Evolutionary conservation across 2,329 filamentous ascomycete genomes (phyloP).

Genomic region (Ophiosphaerella korrae): DNA sequence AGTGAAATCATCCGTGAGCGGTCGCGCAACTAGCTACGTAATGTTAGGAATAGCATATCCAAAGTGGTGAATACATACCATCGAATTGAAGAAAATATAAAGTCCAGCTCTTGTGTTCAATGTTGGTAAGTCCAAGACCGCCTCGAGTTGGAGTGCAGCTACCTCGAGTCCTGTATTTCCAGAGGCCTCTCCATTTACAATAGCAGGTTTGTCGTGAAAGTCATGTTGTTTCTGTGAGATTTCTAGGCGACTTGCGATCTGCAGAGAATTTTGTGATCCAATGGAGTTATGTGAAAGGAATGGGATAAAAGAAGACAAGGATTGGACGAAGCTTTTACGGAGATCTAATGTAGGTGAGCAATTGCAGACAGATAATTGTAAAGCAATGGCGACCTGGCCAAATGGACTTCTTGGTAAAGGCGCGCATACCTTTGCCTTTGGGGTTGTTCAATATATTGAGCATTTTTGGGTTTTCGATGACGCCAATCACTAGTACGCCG

Average conservation of each 20-base stretch:
- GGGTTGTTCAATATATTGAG: constrained; percentile 60
- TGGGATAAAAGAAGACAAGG: constrained; percentile 40
- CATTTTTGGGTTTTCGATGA: constrained; percentile 65
- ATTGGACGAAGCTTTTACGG: constrained; percentile 39
- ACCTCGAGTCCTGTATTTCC: constrained; percentile 48
- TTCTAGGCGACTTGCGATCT: constrained; percentile 47
- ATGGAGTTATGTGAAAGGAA: constrained; percentile 61
- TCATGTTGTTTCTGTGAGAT: constrained; percentile 48
- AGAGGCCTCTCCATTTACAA: constrained; percentile 49
- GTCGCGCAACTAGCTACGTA: constrained; percentile 75
- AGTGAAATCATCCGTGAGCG: constrained; percentile 78
- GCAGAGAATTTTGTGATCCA: constrained; percentile 58
- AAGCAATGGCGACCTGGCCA: background rate
- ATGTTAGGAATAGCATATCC: constrained; percentile 36
- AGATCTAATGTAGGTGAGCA: constrained; percentile 24
- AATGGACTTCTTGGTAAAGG: background rate
- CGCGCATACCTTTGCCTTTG: constrained; percentile 57
- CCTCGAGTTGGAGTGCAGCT: constrained; percentile 58
- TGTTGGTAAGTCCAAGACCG: constrained; percentile 68
- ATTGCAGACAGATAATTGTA: constrained; percentile 2
- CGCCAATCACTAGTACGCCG: constrained; percentile 65
- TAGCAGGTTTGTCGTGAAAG: constrained; percentile 51
- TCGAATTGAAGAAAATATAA: constrained; percentile 83
- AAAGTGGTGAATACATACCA: constrained; percentile 58
- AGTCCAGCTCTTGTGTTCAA: constrained; percentile 80